Percentiles rank a stretch among this genome's conserved stretches.
These are phyloP conservation scores for Camelina laxa DNA, from an alignment of 345 rosid species.

Conservation along the genomic window DNA sequence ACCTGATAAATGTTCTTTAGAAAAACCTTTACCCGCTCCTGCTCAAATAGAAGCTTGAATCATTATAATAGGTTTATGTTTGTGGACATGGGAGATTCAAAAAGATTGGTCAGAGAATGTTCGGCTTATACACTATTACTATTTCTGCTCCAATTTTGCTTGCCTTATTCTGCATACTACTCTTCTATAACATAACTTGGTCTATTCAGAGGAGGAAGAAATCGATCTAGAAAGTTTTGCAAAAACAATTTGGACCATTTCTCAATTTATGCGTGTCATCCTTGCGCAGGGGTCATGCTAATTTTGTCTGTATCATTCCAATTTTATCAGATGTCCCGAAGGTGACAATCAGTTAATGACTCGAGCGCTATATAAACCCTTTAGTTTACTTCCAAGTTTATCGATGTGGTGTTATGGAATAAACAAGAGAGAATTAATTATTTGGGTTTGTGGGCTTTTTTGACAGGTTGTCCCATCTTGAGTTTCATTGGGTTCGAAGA, in stretches of 20 bases:
- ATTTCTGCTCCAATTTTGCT: background rate
- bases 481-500: background rate
- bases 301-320: background rate
- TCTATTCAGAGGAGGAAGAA: too few relatives aligned
- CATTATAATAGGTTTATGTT: background rate
- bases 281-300: background rate
- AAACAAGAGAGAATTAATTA: too few relatives aligned
- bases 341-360: background rate
- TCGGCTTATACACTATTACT: background rate
- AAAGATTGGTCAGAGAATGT: background rate
- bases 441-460: background rate
- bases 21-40: slow-evolving; percentile 42
- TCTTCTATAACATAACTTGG: too few relatives aligned
- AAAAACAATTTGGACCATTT: background rate
- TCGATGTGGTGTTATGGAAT: background rate
- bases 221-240: too few relatives aligned
- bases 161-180: background rate
- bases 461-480: background rate
- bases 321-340: background rate
- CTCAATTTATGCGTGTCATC: background rate
- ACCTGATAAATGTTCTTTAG: slow-evolving; percentile 38
- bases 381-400: background rate
- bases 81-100: slow-evolving; percentile 4
- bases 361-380: background rate
- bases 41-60: slow-evolving; percentile 52